These are phyloP conservation scores for Tylopilus sp. DNA, from an alignment of 768 basidiomycete species.

Conservation along the genomic window DNA sequence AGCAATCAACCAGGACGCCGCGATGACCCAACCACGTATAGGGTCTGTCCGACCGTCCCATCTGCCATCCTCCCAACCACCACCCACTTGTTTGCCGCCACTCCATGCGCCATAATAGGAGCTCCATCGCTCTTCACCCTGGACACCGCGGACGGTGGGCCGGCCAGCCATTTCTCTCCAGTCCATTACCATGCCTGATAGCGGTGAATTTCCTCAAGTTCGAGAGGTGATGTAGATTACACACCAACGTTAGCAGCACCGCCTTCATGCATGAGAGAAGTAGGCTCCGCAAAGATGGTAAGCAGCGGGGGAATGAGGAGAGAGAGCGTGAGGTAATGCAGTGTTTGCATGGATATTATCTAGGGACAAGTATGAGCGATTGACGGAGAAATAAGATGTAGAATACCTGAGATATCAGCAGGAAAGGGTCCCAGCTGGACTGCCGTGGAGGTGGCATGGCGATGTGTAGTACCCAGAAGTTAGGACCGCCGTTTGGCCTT, in stretches of 20 bases:
- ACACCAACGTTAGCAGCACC: constrained; percentile 76
- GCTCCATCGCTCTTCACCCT: constrained; percentile 63
- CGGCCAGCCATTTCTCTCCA: constrained; percentile 94
- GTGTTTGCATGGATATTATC: constrained; percentile 90
- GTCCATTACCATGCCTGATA: constrained; percentile 86
- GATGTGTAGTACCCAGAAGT: background rate
- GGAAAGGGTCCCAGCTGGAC: constrained; percentile 83
- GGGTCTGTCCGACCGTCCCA: constrained; percentile 76
- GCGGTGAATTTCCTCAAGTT: constrained; percentile 1
- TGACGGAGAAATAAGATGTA: background rate
- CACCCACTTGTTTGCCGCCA: constrained; percentile 71
- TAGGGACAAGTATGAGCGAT: constrained; percentile 31
- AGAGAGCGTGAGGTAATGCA: constrained; percentile 90
- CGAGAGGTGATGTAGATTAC: constrained; percentile 22
- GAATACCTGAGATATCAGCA: constrained; percentile 81
- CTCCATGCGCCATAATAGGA: constrained; percentile 76
- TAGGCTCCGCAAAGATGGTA: constrained; percentile 67
- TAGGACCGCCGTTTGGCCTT: too few species aligned
- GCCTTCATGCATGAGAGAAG: constrained; percentile 68
- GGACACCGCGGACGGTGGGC: constrained; percentile 66
- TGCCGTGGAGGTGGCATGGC: constrained; percentile 38
- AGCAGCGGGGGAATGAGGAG: constrained; percentile 81
- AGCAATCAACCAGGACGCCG: constrained; percentile 79
- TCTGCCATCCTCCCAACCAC: constrained; percentile 41
- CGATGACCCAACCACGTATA: constrained; percentile 87